Evolutionary conservation across 2,329 filamentous ascomycete genomes (phyloP).

Genomic region (Aspergillus bombycis): DNA sequence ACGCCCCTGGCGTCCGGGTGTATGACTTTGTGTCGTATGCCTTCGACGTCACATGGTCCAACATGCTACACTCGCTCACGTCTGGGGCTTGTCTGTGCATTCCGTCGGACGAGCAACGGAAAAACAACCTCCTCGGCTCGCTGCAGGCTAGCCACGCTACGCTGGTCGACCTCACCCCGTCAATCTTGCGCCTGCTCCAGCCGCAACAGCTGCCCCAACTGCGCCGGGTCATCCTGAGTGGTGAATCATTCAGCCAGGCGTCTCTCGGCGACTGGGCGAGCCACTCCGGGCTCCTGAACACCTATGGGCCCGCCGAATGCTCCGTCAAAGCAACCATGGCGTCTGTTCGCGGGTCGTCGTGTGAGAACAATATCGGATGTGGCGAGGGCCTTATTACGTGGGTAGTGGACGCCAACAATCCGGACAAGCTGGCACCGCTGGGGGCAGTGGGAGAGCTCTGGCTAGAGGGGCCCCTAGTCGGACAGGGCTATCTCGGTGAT

Average conservation of each 20-base stretch:
- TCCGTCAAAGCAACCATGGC: neutral
- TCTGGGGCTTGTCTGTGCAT: conserved; percentile 46
- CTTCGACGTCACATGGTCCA: conserved; percentile 43
- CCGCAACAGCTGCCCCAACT: too few relatives aligned
- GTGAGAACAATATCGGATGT: too few relatives aligned
- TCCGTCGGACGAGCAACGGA: conserved; percentile 30
- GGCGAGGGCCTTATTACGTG: neutral
- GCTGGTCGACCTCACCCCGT: too few relatives aligned
- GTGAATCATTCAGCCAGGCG: neutral
- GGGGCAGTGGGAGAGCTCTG: too few relatives aligned
- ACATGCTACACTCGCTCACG: conserved; percentile 29
- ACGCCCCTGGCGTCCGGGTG: conserved; percentile 1
- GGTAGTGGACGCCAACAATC: neutral
- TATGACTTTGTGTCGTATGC: conserved; percentile 42
- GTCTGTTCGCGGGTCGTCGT: too few relatives aligned
- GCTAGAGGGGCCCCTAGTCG: too few relatives aligned
- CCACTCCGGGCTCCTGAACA: neutral
- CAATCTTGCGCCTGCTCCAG: too few relatives aligned
- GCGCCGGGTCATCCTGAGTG: conserved; percentile 27
- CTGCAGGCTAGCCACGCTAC: too few relatives aligned
- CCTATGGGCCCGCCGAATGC: neutral
- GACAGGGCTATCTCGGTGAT: too few relatives aligned
- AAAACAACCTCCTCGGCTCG: too few relatives aligned
- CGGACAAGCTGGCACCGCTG: too few relatives aligned
- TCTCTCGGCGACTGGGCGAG: neutral